phyloP scores from a whole-genome alignment of 352 stramenopile genomes.

The Phytophthora pseudosyringae region DNA sequence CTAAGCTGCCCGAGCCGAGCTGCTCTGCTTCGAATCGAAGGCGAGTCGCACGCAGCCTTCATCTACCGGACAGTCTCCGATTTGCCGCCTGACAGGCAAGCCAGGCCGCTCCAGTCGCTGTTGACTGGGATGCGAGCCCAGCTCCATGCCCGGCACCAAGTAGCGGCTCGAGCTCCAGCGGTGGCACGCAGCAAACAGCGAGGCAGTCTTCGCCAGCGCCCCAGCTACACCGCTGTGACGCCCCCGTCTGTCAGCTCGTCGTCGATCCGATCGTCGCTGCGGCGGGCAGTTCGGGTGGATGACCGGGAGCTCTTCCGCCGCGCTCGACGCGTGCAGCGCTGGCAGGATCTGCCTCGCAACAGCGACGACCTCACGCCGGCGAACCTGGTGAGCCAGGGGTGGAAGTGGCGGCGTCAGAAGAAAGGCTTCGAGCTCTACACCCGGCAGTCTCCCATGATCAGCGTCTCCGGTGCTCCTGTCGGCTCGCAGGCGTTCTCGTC shows the following conservation, averaged over 20 bases:
- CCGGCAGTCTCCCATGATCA: slow-evolving; percentile 24
- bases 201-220: slow-evolving; percentile 1
- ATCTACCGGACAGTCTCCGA: slow-evolving; percentile 16
- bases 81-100: slow-evolving; percentile 11
- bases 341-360: slow-evolving; percentile 29
- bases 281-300: slow-evolving; percentile 22
- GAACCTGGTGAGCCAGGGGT: slow-evolving; percentile 19
- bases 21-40: slow-evolving; percentile 11
- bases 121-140: slow-evolving; percentile 20
- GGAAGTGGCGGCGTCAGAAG: slow-evolving; percentile 29
- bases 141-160: slow-evolving; percentile 11
- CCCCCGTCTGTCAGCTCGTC: slow-evolving; percentile 2
- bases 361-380: slow-evolving; percentile 12
- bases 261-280: slow-evolving; percentile 4
- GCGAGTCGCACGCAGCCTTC: neutral
- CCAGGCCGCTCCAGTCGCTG: slow-evolving; percentile 2
- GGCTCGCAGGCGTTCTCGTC: slow-evolving; percentile 3
- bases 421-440: slow-evolving; percentile 40
- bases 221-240: slow-evolving; percentile 12
- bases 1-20: slow-evolving; percentile 13
- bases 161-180: slow-evolving; percentile 4
- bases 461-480: neutral
- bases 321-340: slow-evolving; percentile 28
- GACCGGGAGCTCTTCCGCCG: slow-evolving; percentile 40
- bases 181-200: slow-evolving; percentile 21